Percentiles rank a stretch among this genome's conserved stretches.
Conservation (phyloP, 768 basidiomycete genomes). For the Inosperma sp. region DNA sequence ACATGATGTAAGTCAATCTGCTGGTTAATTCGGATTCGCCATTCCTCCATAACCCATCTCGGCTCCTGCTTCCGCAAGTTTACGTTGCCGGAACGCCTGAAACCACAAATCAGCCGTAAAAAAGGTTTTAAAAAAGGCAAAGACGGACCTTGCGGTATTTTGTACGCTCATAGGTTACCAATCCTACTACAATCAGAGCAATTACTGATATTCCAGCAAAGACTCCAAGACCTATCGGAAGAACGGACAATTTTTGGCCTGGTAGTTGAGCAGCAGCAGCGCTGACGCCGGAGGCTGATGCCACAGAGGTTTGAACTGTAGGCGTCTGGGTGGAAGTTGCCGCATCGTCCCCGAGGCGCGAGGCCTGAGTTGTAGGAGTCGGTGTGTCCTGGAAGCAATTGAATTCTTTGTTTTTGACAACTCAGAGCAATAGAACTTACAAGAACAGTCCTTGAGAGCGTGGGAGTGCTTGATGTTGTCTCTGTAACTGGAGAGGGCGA, state of each 20-base stretch:
- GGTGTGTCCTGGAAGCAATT: too few relatives aligned
- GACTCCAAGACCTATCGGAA: slow-evolving; percentile 79
- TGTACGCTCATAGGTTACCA: slow-evolving; percentile 85
- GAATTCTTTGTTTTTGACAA: too few relatives aligned
- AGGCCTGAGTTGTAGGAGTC: too few relatives aligned
- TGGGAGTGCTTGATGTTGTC: too few relatives aligned
- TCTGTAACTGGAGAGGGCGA: too few relatives aligned
- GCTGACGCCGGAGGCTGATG: slow-evolving; percentile 29
- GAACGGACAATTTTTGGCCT: slow-evolving; percentile 66
- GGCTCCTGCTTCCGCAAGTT: slow-evolving; percentile 60
- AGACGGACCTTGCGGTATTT: slow-evolving; percentile 74
- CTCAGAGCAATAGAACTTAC: too few relatives aligned
- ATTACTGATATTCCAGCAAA: slow-evolving; percentile 85
- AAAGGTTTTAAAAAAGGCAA: not conserved
- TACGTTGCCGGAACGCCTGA: slow-evolving; percentile 71
- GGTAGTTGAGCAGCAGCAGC: slow-evolving; percentile 47
- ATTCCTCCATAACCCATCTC: slow-evolving; percentile 55
- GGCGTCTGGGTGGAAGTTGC: too few relatives aligned
- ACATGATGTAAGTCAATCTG: too few relatives aligned
- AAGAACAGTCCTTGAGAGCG: too few relatives aligned
- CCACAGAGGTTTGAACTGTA: slow-evolving; percentile 15
- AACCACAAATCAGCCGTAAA: slow-evolving; percentile 8
- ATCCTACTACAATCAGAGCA: slow-evolving; percentile 71
- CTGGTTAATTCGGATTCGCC: slow-evolving; percentile 29
- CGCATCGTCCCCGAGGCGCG: too few relatives aligned